These are phyloP conservation scores for Hypericum androsaemum DNA, from an alignment of 345 rosid species.

Conservation along the genomic window DNA sequence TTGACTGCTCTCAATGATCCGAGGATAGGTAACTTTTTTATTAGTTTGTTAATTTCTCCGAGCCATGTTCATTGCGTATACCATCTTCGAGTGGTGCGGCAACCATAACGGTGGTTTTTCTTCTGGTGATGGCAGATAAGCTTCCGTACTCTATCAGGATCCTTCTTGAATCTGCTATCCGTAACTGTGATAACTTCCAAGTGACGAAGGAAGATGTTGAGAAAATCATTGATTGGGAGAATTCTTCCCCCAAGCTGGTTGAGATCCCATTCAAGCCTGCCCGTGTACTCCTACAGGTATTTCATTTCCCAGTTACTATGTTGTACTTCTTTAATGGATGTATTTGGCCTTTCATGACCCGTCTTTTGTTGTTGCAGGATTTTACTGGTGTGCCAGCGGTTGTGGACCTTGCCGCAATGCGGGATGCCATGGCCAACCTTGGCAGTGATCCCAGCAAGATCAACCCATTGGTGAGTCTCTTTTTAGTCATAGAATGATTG, in stretches of 20 bases:
- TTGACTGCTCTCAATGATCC: slow-evolving; percentile 6
- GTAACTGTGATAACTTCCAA: slow-evolving; percentile 6
- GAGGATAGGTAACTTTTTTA: not conserved
- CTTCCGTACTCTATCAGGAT: slow-evolving; percentile 5
- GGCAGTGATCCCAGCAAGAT: slow-evolving; percentile 87
- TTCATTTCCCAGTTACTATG: not conserved
- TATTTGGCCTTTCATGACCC: not conserved
- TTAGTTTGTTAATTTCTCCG: not conserved
- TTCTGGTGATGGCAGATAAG: not conserved
- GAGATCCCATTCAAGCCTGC: slow-evolving; percentile 4
- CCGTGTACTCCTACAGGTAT: slow-evolving; percentile 4
- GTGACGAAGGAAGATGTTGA: slow-evolving; percentile 3
- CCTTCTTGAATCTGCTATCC: slow-evolving; percentile 1
- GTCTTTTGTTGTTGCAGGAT: slow-evolving; percentile 38
- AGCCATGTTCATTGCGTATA: not conserved
- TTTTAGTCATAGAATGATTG: not conserved
- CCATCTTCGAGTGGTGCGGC: not conserved
- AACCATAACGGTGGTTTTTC: not conserved
- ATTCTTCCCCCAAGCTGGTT: not conserved
- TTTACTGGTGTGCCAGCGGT: slow-evolving; percentile 99
- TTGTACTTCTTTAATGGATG: not conserved
- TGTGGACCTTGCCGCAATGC: slow-evolving; percentile 97
- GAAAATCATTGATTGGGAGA: slow-evolving; percentile 7
- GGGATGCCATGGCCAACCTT: slow-evolving; percentile 92
- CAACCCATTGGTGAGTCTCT: slow-evolving; percentile 59